phyloP scores from a whole-genome alignment of 441 rosid genomes.

The Manihot esculenta region DNA sequence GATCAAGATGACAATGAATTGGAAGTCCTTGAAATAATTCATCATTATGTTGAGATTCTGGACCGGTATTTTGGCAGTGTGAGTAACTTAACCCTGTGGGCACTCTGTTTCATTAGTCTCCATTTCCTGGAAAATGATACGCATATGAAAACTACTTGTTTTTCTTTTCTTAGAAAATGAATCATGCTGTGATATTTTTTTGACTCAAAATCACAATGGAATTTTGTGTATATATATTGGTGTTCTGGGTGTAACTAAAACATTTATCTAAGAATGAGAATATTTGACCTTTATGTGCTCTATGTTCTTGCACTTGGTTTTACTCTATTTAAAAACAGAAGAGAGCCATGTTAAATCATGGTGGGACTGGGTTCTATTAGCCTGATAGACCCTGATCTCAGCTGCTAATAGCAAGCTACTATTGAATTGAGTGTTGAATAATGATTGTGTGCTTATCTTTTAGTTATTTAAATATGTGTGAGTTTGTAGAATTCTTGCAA shows the following conservation, averaged over 20 bases:
- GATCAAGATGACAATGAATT: conserved; percentile 92
- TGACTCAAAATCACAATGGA: no score
- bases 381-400: not conserved
- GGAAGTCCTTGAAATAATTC: conserved; percentile 88
- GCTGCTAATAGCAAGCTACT: not conserved
- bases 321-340: not conserved
- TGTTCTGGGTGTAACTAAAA: not conserved
- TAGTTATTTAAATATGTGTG: not conserved
- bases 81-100: conserved; percentile 32
- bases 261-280: not conserved
- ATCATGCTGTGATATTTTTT: not conserved
- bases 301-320: not conserved
- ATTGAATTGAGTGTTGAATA: not conserved
- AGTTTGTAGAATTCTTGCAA: not conserved
- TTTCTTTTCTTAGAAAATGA: not conserved
- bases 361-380: not conserved
- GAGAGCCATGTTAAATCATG: not conserved
- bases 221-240: not conserved
- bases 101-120: not conserved
- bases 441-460: not conserved
- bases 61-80: conserved; percentile 99
- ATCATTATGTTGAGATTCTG: conserved; percentile 89
- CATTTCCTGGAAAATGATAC: not conserved
- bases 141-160: not conserved
- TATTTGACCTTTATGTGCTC: not conserved